phyloP scores from a whole-genome alignment of 1,139 yeast genomes.

The Groenewaldozyma auringiensis region DNA sequence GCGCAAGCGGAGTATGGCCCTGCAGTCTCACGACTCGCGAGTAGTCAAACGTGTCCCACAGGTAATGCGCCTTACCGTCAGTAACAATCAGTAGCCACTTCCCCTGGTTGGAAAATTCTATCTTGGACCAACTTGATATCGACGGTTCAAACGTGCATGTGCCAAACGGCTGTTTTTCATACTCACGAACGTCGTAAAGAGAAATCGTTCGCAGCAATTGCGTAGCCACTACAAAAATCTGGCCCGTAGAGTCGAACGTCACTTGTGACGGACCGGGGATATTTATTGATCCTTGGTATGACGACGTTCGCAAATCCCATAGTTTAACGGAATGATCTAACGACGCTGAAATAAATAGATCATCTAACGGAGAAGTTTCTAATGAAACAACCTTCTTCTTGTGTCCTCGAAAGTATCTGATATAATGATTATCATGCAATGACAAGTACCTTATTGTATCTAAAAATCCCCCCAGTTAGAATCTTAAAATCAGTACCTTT shows the following conservation, averaged over 20 bases:
- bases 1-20: conserved; percentile 38
- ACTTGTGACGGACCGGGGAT: conserved; percentile 49
- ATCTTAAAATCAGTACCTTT: too few relatives aligned
- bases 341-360: conserved; percentile 61
- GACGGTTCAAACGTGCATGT: conserved; percentile 35
- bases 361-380: conserved; percentile 68
- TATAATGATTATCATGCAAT: conserved; percentile 66
- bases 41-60: conserved; percentile 70
- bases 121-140: conserved; percentile 47
- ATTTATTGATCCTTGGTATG: conserved; percentile 48
- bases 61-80: conserved; percentile 43
- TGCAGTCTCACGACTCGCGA: conserved; percentile 44
- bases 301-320: conserved; percentile 69
- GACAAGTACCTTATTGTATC: conserved; percentile 54
- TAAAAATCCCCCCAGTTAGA: too few relatives aligned
- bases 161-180: conserved; percentile 50
- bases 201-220: conserved; percentile 41
- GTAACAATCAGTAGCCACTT: conserved; percentile 64
- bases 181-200: conserved; percentile 53
- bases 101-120: conserved; percentile 83
- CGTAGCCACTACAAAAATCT: conserved; percentile 68
- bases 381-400: conserved; percentile 62
- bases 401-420: conserved; percentile 86
- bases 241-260: conserved; percentile 78
- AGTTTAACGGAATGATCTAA: conserved; percentile 71